Evolutionary conservation across 2,329 filamentous ascomycete genomes (phyloP).

Genomic region (Botrytis medusae): DNA sequence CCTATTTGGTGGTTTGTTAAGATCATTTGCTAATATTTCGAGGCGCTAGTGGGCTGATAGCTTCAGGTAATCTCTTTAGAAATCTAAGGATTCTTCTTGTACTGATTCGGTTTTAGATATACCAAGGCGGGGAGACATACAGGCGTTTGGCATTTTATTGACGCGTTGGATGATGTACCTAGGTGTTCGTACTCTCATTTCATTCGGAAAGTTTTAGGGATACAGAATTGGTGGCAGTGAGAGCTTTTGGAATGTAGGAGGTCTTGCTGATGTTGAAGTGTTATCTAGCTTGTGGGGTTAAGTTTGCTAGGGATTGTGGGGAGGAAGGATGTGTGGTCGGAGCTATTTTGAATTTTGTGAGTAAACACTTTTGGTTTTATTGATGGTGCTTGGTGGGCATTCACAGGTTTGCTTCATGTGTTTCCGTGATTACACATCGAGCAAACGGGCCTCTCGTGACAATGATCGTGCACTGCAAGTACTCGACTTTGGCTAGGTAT

Average conservation of each 20-base stretch:
- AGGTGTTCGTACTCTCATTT: conserved; percentile 22
- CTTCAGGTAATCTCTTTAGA: conserved; percentile 20
- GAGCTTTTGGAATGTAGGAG: neutral
- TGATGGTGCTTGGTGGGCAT: neutral
- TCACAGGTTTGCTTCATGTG: neutral
- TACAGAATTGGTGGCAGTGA: neutral
- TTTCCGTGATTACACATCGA: neutral
- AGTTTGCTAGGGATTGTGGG: conserved; percentile 62
- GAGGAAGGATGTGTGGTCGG: conserved; percentile 60
- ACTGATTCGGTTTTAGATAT: conserved; percentile 48
- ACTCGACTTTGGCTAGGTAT: neutral
- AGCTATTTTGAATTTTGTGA: conserved; percentile 39
- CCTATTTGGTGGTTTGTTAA: no score
- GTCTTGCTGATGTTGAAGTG: neutral
- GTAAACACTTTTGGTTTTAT: neutral
- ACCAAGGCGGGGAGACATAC: conserved; percentile 62
- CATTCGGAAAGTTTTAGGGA: neutral
- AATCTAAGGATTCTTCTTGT: neutral
- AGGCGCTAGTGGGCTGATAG: conserved; percentile 58
- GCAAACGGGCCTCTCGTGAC: neutral
- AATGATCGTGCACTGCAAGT: neutral
- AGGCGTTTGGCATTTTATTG: conserved; percentile 67
- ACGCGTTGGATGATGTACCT: conserved; percentile 64
- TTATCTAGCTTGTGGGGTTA: conserved; percentile 52
- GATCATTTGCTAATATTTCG: neutral